Conservation (phyloP, 495 filamentous ascomycete species). For the Penicillium egyptiacum region DNA sequence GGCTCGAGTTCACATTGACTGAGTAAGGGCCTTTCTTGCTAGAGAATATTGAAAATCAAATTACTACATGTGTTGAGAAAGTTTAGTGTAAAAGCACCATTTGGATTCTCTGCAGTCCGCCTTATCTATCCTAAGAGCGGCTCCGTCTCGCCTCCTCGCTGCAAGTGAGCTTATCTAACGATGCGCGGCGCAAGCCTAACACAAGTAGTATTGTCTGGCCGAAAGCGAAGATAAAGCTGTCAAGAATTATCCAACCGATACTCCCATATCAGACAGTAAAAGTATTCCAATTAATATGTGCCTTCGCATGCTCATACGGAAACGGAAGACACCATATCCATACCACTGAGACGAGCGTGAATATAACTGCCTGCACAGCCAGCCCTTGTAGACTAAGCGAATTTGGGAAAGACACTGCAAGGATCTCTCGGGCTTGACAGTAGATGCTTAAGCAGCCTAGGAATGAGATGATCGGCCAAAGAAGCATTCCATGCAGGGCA, state of each 20-base stretch:
- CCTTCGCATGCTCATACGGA: neutral
- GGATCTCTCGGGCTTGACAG: neutral
- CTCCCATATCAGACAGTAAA: neutral
- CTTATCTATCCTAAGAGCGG: neutral
- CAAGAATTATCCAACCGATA: neutral
- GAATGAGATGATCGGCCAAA: neutral
- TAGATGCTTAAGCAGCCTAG: neutral
- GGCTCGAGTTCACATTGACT: neutral
- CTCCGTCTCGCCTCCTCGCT: neutral
- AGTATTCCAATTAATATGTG: neutral
- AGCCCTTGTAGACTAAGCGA: neutral
- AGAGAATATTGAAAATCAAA: too few relatives aligned
- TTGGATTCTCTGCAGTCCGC: neutral
- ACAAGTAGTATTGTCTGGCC: neutral
- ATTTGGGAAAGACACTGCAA: neutral
- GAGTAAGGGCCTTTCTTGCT: too few relatives aligned
- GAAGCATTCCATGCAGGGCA: neutral
- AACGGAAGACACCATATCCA: constrained; percentile 6
- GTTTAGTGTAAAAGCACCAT: too few relatives aligned
- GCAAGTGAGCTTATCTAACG: neutral
- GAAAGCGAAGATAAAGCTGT: neutral
- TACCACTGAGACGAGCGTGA: neutral
- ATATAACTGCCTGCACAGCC: neutral
- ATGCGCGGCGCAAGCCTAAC: neutral
- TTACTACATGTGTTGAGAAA: too few relatives aligned